phyloP scores from a whole-genome alignment of 345 rosid species.

The Passiflora organensis region DNA sequence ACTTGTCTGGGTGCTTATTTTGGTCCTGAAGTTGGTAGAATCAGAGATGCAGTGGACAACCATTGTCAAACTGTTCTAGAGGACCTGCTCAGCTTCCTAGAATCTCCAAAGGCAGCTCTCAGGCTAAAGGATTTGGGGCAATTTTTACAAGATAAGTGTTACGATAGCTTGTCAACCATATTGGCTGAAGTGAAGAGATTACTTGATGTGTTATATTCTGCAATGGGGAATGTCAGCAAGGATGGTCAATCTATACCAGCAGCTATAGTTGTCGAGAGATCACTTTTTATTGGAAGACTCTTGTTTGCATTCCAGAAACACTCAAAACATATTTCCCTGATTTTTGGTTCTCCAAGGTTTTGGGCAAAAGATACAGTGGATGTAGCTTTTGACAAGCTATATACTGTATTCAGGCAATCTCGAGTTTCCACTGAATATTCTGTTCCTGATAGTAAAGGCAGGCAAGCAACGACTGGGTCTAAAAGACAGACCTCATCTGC shows the following conservation, averaged over 20 bases:
- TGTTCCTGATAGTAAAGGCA: slow-evolving; percentile 45
- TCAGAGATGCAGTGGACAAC: slow-evolving; percentile 81
- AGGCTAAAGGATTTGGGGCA: slow-evolving; percentile 79
- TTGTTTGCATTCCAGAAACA: slow-evolving; percentile 79
- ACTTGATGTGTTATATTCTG: slow-evolving; percentile 50
- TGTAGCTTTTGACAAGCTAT: slow-evolving; percentile 59
- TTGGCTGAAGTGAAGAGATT: slow-evolving; percentile 57
- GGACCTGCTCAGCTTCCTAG: slow-evolving; percentile 84
- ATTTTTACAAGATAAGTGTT: slow-evolving; percentile 75
- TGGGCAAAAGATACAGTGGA: slow-evolving; percentile 68
- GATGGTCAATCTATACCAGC: slow-evolving; percentile 39
- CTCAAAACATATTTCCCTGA: slow-evolving; percentile 68
- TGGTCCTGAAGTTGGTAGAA: slow-evolving; percentile 80
- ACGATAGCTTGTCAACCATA: slow-evolving; percentile 63
- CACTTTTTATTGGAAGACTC: slow-evolving; percentile 88
- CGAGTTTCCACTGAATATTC: slow-evolving; percentile 38
- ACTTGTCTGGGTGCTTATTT: slow-evolving; percentile 76
- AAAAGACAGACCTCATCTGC: slow-evolving; percentile 72
- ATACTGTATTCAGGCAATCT: slow-evolving; percentile 59
- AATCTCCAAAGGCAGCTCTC: slow-evolving; percentile 79
- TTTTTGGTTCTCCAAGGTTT: slow-evolving; percentile 91
- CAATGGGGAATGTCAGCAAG: slow-evolving; percentile 40
- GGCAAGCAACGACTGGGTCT: slow-evolving; percentile 43
- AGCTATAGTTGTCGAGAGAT: slow-evolving; percentile 70
- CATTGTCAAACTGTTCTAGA: slow-evolving; percentile 68